Evolutionary conservation across 2,329 filamentous ascomycete genomes (phyloP).

Genomic region (Rhynchosporium secalis): DNA sequence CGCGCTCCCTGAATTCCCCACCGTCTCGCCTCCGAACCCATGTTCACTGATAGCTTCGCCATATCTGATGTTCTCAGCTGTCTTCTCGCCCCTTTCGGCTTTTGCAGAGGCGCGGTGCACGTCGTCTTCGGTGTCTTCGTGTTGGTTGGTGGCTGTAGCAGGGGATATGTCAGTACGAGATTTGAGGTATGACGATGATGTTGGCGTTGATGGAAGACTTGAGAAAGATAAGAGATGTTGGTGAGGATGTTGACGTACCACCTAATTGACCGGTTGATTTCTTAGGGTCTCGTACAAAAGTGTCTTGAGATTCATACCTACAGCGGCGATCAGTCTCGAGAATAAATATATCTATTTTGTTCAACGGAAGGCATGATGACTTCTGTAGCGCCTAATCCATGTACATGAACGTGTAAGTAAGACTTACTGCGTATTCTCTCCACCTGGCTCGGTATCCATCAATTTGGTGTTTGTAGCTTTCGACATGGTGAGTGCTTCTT

Average conservation of each 20-base stretch:
- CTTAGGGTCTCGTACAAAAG: conserved; percentile 48
- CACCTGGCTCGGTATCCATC: conserved; percentile 60
- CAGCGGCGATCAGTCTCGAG: neutral
- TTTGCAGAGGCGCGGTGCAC: conserved; percentile 28
- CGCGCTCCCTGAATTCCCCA: conserved; percentile 41
- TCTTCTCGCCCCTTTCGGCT: conserved; percentile 44
- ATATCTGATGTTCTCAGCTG: conserved; percentile 54
- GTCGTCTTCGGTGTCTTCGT: conserved; percentile 16
- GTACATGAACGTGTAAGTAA: neutral
- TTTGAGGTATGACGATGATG: neutral
- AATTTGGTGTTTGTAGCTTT: conserved; percentile 41
- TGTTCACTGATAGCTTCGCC: conserved; percentile 57
- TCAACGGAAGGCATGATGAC: neutral
- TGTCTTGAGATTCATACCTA: conserved; percentile 53
- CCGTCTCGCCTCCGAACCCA: conserved; percentile 55
- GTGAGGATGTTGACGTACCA: conserved; percentile 41
- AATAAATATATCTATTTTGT: neutral
- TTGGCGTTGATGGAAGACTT: neutral
- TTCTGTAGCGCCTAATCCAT: neutral
- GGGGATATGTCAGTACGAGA: neutral
- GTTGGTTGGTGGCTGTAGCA: neutral
- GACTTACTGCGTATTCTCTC: conserved; percentile 57
- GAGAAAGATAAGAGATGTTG: neutral
- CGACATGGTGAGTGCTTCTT: conserved; percentile 12
- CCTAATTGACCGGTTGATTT: conserved; percentile 60